phyloP scores from a whole-genome alignment of 192 early-diverging fungal species.

The Coemansia guatemalensis region DNA sequence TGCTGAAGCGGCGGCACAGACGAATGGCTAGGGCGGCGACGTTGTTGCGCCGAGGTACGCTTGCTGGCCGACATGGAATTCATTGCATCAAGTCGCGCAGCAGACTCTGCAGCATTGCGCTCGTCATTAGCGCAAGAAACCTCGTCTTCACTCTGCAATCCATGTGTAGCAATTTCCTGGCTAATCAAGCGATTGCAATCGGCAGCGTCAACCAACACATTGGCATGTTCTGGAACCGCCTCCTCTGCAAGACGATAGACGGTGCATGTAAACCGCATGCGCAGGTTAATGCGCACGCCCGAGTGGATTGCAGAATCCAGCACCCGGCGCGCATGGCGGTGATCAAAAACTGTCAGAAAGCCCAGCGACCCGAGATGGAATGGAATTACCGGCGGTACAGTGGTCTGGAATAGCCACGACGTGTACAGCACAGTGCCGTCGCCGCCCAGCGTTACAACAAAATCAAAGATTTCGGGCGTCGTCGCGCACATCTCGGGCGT shows the following conservation, averaged over 20 bases:
- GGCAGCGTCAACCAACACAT: slow-evolving; percentile 46
- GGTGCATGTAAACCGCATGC: slow-evolving; percentile 90
- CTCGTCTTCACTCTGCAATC: slow-evolving; percentile 38
- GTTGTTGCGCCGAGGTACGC: neutral
- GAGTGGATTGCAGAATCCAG: slow-evolving; percentile 63
- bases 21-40: neutral
- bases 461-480: slow-evolving; percentile 75
- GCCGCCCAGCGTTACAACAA: slow-evolving; percentile 92
- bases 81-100: slow-evolving; percentile 23
- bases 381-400: slow-evolving; percentile 89
- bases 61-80: slow-evolving; percentile 15
- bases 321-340: slow-evolving; percentile 58
- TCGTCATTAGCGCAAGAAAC: slow-evolving; percentile 33
- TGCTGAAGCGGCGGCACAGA: neutral
- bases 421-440: slow-evolving; percentile 96
- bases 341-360: slow-evolving; percentile 91
- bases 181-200: slow-evolving; percentile 47
- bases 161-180: slow-evolving; percentile 44
- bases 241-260: slow-evolving; percentile 65
- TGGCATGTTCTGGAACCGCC: slow-evolving; percentile 35
- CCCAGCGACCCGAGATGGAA: slow-evolving; percentile 94
- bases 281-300: slow-evolving; percentile 80
- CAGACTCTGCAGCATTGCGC: slow-evolving; percentile 52
- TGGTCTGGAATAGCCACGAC: slow-evolving; percentile 83
- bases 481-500: slow-evolving; percentile 67